Percentiles rank a stretch among this genome's conserved stretches.
Evolutionary conservation across 257 asterid genomes (phyloP).

Genomic region (Plantago ovata): DNA sequence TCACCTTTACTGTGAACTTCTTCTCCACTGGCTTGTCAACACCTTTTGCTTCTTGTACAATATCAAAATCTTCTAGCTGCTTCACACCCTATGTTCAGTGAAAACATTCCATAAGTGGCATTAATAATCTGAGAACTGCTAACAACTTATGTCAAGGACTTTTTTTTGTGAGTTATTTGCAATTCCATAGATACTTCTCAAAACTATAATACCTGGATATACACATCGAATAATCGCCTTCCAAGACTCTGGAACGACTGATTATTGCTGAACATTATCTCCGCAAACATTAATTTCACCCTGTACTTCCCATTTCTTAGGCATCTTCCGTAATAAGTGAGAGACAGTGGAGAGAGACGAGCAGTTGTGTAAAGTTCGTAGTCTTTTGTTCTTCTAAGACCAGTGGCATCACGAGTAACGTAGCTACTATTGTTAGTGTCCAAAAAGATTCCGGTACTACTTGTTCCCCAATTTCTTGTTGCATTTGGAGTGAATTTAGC

Average conservation of each 20-base stretch:
- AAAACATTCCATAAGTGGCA: neutral
- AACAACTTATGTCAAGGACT: no score
- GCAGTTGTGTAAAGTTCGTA: constrained; percentile 42
- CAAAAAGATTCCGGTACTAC: constrained; percentile 51
- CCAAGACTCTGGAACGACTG: constrained; percentile 56
- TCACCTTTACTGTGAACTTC: constrained; percentile 29
- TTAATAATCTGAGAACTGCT: neutral
- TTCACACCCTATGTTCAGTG: constrained; percentile 33
- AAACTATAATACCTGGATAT: constrained; percentile 60
- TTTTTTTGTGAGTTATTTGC: no score
- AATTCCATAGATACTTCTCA: no score
- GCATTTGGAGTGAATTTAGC: constrained; percentile 27
- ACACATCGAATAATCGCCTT: constrained; percentile 61
- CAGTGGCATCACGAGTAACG: constrained; percentile 33
- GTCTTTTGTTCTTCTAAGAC: constrained; percentile 29
- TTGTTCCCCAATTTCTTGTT: constrained; percentile 46
- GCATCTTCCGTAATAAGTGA: constrained; percentile 63
- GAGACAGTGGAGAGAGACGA: constrained; percentile 47
- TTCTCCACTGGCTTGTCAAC: constrained; percentile 26
- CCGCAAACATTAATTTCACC: constrained; percentile 60
- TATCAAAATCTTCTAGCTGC: constrained; percentile 42
- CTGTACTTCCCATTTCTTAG: constrained; percentile 59
- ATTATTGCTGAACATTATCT: constrained; percentile 44
- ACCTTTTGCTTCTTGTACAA: constrained; percentile 38
- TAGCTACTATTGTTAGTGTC: constrained; percentile 14